These are phyloP conservation scores for Agaricales sp. DNA, from an alignment of 1,284 basidiomycete genomes.

Conservation along the genomic window DNA sequence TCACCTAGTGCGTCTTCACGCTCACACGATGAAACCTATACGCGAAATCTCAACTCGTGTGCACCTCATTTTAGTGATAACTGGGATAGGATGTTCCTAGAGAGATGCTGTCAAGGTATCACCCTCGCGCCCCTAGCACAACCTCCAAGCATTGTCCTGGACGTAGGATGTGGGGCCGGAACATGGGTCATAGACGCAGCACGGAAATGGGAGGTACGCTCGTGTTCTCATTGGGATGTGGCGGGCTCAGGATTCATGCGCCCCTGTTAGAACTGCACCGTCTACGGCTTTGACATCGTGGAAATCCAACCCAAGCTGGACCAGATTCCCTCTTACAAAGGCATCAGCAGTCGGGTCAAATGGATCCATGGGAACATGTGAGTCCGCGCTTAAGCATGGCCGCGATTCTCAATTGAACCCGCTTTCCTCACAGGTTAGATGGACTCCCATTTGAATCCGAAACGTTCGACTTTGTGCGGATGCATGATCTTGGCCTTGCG, in stretches of 20 bases:
- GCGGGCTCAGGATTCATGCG: constrained; percentile 6
- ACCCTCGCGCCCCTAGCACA: constrained; percentile 42
- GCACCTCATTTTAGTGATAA: constrained; percentile 37
- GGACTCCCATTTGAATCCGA: constrained; percentile 44
- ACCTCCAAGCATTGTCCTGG: constrained; percentile 46
- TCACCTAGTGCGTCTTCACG: constrained; percentile 38
- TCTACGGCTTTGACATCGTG: constrained; percentile 52
- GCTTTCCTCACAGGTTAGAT: constrained; percentile 36
- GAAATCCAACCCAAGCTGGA: constrained; percentile 45
- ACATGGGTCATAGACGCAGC: constrained; percentile 64
- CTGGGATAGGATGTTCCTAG: constrained; percentile 58
- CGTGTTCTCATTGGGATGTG: constrained; percentile 5
- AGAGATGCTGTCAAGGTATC: constrained; percentile 31
- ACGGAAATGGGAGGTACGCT: constrained; percentile 48
- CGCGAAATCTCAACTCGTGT: not conserved
- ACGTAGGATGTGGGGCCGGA: constrained; percentile 77
- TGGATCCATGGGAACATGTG: constrained; percentile 66
- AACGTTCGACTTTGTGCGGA: constrained; percentile 55
- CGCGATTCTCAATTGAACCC: constrained; percentile 7
- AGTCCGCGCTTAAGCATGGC: constrained; percentile 13
- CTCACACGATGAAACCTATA: too few species aligned
- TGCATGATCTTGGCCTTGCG: constrained; percentile 50
- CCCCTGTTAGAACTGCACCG: constrained; percentile 31
- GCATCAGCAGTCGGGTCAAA: constrained; percentile 38
- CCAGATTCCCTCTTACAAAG: constrained; percentile 21